phyloP scores from a whole-genome alignment of 2,329 filamentous ascomycete genomes.

The Cercospora brassicicola region DNA sequence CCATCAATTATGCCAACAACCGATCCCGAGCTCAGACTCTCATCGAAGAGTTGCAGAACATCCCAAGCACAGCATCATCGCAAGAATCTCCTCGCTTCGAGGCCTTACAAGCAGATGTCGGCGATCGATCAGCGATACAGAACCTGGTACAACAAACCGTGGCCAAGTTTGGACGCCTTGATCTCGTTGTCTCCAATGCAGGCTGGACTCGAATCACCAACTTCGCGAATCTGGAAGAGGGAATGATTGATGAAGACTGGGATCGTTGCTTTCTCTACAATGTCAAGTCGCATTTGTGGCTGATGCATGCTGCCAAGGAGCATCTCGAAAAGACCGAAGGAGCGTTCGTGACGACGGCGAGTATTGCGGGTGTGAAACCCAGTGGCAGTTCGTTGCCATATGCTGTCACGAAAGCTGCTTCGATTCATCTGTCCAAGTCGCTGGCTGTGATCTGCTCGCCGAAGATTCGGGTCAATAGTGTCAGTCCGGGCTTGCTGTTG shows the following conservation, averaged over 20 bases:
- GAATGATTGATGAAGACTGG: conserved; percentile 42
- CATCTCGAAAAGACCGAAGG: conserved; percentile 60
- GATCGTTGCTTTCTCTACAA: conserved; percentile 54
- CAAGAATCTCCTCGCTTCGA: conserved; percentile 25
- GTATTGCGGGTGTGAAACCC: conserved; percentile 63
- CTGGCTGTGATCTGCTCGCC: conserved; percentile 57
- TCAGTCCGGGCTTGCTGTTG: conserved; percentile 54
- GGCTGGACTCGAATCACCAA: conserved; percentile 36
- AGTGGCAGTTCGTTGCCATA: conserved; percentile 59
- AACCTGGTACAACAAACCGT: conserved; percentile 41
- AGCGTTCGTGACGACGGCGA: conserved; percentile 64
- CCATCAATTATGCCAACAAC: conserved; percentile 52
- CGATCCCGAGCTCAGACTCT: conserved; percentile 43
- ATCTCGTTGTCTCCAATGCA: conserved; percentile 47
- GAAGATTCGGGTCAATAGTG: conserved; percentile 59
- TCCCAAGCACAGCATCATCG: conserved; percentile 32
- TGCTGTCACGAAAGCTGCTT: conserved; percentile 42
- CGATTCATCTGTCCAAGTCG: conserved; percentile 57
- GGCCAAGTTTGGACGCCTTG: conserved; percentile 39
- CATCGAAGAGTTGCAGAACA: conserved; percentile 45
- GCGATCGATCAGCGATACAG: conserved; percentile 34
- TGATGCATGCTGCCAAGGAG: conserved; percentile 57
- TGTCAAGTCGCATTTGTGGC: conserved; percentile 62
- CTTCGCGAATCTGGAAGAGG: conserved; percentile 42
- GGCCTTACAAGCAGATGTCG: conserved; percentile 35